Evolutionary conservation across 805 yeast species (phyloP), one percentile per base, ranked within the genome.

Genomic region (Saturnispora mendoncae): DNA sequence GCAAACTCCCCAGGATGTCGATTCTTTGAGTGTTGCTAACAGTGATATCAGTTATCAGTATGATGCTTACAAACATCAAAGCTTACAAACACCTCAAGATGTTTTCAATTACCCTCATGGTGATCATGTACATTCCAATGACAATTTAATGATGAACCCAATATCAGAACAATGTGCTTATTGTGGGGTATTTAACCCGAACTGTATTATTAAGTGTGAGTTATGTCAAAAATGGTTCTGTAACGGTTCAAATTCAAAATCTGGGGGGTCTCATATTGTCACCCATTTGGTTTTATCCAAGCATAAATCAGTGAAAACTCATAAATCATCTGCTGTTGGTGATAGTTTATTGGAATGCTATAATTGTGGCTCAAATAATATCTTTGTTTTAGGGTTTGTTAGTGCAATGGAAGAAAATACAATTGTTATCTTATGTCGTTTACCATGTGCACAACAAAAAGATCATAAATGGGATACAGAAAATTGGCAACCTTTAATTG

Each of bases 141-240:
- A 6, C 19, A 15, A 17, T 14, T 14, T 4, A 6, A 7, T 14
- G 5, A 6, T 6, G 7, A 18, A 19, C 25, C 13, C 24, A 6
- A 23, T 7, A 7, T 6, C 26, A 10, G 35, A 65, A 45, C 64
- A 71, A 1, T 74, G 80, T 51, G 55, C 72, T 2, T 87, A 87
- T 59, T 87, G 97, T 64, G 92, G 87, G 1, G 67, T 84, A 21
- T 76, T 76, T 45, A 60, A 74, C 8, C 71, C 85, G 1, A 58
- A 73, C 5, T 70, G 80, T 36, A 82, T 86, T 12, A 82, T 83
- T 32, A 77, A 80, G 50, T 88, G 97, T 64, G 73, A 74, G 44
- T 67, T 70, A 5, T 88, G 96, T 60, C 61, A 74, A 50, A 80
- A 78, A 56, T 88, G 96, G 96, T 88, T 88, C 57, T 88, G 97